Evolutionary conservation across 78 protist genomes (phyloP).

Genomic region (Acrasis kona): DNA sequence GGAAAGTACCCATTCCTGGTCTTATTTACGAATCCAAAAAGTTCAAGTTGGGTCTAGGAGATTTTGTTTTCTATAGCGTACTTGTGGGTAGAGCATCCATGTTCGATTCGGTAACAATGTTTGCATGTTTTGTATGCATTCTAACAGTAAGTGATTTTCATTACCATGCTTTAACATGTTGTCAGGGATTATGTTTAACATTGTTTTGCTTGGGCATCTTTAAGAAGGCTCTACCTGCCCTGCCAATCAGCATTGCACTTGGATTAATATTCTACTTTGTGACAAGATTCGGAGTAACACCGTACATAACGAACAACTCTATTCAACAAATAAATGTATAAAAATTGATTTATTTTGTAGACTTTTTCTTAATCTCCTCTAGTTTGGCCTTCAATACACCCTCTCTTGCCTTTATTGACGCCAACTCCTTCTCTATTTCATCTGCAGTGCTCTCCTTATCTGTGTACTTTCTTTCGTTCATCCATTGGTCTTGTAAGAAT

Average conservation of each 20-base stretch:
- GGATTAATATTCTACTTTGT: slow-evolving; percentile 69
- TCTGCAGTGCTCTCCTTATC: no score
- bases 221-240: slow-evolving; percentile 89
- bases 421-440: no score
- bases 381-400: no score
- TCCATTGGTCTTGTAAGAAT: no score
- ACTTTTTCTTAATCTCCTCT: no score
- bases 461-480: no score
- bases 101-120: slow-evolving; percentile 26
- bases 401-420: no score
- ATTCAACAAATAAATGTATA: no score
- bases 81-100: slow-evolving; percentile 82
- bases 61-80: slow-evolving; percentile 88
- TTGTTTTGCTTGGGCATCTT: slow-evolving; percentile 57
- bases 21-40: slow-evolving; percentile 56
- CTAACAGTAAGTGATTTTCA: background rate
- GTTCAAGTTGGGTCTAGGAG: slow-evolving; percentile 95
- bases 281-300: slow-evolving; percentile 37
- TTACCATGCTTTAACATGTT: background rate
- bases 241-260: slow-evolving; percentile 81
- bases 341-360: no score
- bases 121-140: slow-evolving; percentile 74
- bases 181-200: slow-evolving; percentile 66
- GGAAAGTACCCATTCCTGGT: slow-evolving; percentile 87
- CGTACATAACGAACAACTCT: no score